Conservation (phyloP, 2,329 filamentous ascomycete genomes). For the Pseudogymnoascus sp. region DNA sequence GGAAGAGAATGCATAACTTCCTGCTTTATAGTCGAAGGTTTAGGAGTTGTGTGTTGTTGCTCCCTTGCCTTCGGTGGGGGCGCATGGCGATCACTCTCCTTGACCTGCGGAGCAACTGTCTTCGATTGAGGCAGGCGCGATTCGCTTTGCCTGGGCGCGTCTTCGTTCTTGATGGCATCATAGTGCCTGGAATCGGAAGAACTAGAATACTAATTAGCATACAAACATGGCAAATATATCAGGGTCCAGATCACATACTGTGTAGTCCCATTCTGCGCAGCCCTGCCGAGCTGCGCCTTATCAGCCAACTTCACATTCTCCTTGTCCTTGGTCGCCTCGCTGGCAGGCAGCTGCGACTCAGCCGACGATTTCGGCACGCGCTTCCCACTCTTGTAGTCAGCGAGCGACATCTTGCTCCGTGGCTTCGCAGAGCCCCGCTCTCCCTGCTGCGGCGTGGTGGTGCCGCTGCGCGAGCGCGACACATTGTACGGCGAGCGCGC, state of each 20-base stretch:
- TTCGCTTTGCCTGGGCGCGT: not conserved
- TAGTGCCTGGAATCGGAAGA: not conserved
- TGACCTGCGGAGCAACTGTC: not conserved
- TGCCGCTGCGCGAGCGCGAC: conserved; percentile 22
- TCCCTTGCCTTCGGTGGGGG: conserved; percentile 13
- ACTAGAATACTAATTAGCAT: not conserved
- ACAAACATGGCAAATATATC: not conserved
- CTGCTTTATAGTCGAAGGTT: conserved; percentile 21
- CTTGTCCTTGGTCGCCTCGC: not conserved
- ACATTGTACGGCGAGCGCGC: conserved; percentile 20
- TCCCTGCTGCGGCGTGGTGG: conserved; percentile 23
- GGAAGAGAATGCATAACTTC: not conserved
- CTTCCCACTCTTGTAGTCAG: conserved; percentile 24
- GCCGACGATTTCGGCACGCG: not conserved
- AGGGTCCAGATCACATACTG: not conserved
- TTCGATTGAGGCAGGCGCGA: not conserved
- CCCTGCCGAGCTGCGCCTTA: not conserved
- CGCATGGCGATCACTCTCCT: conserved; percentile 1
- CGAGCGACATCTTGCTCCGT: conserved; percentile 25
- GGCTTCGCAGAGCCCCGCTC: conserved; percentile 22
- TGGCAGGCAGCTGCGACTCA: not conserved
- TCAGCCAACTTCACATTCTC: not conserved
- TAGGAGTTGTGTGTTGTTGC: conserved; percentile 19
- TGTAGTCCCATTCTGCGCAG: not conserved
- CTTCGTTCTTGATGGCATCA: not conserved